Evolutionary conservation across 768 basidiomycete genomes (phyloP), one percentile per base, ranked within the genome.

Genomic region (Boletus rubescentipes): DNA sequence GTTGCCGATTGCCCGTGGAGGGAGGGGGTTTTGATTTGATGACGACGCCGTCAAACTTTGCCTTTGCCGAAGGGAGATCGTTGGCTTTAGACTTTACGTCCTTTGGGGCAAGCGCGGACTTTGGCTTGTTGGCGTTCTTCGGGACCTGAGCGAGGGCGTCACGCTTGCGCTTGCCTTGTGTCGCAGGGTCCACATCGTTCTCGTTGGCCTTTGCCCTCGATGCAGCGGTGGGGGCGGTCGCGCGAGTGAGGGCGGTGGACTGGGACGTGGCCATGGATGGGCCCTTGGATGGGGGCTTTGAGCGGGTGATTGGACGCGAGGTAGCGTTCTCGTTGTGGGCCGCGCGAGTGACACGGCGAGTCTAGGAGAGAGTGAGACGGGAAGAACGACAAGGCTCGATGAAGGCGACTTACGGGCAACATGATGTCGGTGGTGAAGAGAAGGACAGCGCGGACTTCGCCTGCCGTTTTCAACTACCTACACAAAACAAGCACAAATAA

Each of bases 131-230:
- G 34, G 70, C 77, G 61, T 81, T 83, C 62, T 84, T 83, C 3
- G 75, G 74, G 40, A 91, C 86, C 65, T 92, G 91, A 15, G 81
- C 81, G 38, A 92, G 75, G 0, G 84, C 88, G 45, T 85, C 85
- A 18, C 90, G 85, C 68, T 91, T 91, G 51, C 89, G 81, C 67
- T 89, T 89, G 32, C 79, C 82, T 42, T 78, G 78, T 3, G 75
- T 73, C 18, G 75, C 70, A 14, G 73, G 71, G 39, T 85, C 82
- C 20, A 68, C 61, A 57, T 82, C 78, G 57, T 72, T 69, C 35
- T 78, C 73, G 58, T 77, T 65, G 1, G 46, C 58, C 26, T 71
- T 72, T 29, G 69, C 69, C 52, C 62, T 63, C 9, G 78, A 72
- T 39, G 75, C 71, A 5, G 75, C 73, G 7, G 70, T 67, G 45